Evolutionary conservation across 2,329 filamentous ascomycete genomes (phyloP), one percentile per base, ranked within the genome.

Genomic region (Colletotrichum zoysiae): DNA sequence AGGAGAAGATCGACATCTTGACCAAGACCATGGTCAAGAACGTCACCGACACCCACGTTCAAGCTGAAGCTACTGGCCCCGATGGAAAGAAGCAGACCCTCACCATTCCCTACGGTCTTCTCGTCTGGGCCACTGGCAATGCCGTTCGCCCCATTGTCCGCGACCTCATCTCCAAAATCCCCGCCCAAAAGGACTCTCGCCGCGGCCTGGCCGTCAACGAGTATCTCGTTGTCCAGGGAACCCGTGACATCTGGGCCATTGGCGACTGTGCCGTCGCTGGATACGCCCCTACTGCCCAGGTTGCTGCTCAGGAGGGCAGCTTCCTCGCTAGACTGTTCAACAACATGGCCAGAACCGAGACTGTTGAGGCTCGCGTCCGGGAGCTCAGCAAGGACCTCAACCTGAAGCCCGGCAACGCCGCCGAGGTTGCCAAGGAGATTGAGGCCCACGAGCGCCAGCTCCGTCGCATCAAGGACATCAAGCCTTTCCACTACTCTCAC

Each of bases 21-120:
- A 97, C 96, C 78, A 98, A 98, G 90, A 98, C 96, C 76, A 97
- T 97, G 92, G 96, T 99, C 82, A 98, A 98, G 89, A 95, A 93
- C 74, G 96, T 99, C 72, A 97, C 94, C 42, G 92, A 96, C 78
- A 97, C 93, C 84, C 92, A 90, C 80, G 95, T 99, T 79, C 94
- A 98, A 86, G 96, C 95, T 75, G 94, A 97, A 82, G 90, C 91
- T 62, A 92, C 90, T 67, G 89, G 90, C 64, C 91, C 95, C 23
- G 93, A 97, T 77, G 96, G 96, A 80, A 89, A 90, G 85, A 98
- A 97, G 87, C 87, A 91, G 76, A 84, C 90, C 48, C 89, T 97
- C 79, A 88, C 88, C 65, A 95, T 98, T 76, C 95, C 96, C 74
- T 99, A 97, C 81, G 96, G 96, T 78, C 91, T 98, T 53, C 91